Percentiles rank a stretch among this genome's conserved stretches.
phyloP scores from a whole-genome alignment of 176 grass and related monocot species.

The Canna indica region DNA sequence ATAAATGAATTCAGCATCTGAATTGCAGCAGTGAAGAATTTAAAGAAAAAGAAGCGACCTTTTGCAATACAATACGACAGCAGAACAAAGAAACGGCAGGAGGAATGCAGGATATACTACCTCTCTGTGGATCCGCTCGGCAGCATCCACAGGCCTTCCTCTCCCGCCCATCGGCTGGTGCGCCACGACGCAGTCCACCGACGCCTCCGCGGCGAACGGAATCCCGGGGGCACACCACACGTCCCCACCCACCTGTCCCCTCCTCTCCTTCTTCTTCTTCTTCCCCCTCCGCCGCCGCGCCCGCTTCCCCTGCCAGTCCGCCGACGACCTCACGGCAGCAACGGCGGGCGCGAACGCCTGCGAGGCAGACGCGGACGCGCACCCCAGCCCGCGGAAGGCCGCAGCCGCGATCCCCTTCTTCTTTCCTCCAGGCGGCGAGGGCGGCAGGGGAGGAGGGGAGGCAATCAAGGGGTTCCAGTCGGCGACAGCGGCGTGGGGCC shows the following conservation, averaged over 20 bases:
- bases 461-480: neutral
- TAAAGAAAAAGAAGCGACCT: neutral
- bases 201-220: slow-evolving; percentile 69
- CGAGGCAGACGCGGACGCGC: slow-evolving; percentile 39
- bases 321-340: slow-evolving; percentile 32
- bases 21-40: neutral
- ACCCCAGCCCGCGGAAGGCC: slow-evolving; percentile 63
- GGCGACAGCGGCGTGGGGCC: neutral
- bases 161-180: slow-evolving; percentile 31
- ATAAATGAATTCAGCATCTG: neutral
- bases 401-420: slow-evolving; percentile 33
- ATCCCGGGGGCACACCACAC: slow-evolving; percentile 79
- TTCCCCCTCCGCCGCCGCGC: slow-evolving; percentile 21
- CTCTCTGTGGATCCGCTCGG: slow-evolving; percentile 54
- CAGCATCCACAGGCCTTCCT: slow-evolving; percentile 23
- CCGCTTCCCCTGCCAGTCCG: slow-evolving; percentile 66
- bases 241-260: slow-evolving; percentile 25
- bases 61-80: neutral
- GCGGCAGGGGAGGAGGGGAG: neutral
- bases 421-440: neutral
- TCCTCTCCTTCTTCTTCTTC: slow-evolving; percentile 44
- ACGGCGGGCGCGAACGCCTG: slow-evolving; percentile 27
- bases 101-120: slow-evolving; percentile 22
- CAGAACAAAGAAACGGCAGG: neutral
- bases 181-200: slow-evolving; percentile 78